Evolutionary conservation across 306 rosid species (phyloP), one percentile per base, ranked within the genome.

Genomic region (Rosa multiflora): DNA sequence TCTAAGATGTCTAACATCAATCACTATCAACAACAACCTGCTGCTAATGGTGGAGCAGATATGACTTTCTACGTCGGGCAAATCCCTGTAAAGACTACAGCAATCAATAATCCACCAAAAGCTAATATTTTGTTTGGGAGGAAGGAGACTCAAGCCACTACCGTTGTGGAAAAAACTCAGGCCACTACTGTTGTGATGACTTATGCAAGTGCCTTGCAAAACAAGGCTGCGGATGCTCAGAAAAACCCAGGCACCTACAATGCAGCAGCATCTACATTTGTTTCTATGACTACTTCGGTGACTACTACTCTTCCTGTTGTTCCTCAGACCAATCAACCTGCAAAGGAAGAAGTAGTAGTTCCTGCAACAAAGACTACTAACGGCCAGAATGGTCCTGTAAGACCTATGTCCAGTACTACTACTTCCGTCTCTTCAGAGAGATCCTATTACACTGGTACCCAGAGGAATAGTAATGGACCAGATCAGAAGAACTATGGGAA

Each of bases 251-350:
- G 35, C 5, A 3, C 12, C 64, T 6, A n/a, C 64, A 58, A n/a
- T 58, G 64, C 29, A 2, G 64, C 39, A 59, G 29, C 37, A 59
- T 40, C 67, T 4, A 5, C 67, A 26, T 62, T 18, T 10, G 67
- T 62, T 13, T 13, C 67, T 1, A 6, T 23, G 17, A 62, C 40
- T 11, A 29, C 40, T 62, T 10, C 67, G 40, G 67, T 61, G 67
- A 61, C 39, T 26, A 4, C 40, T 53, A 53, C 8, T 15, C n/a
- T 52, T 5, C 21, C 58, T 55, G 61, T 55, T 55, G 58, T 5
- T 52, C 58, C 58, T 61, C 20, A 61, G 20, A 26, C 67, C 67
- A 61, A 26, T 61, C 67, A 61, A 61, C 68, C 68, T 12, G 68
- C 68, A 13, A 63, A 63, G 43, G 68, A 63, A 14, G 29, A 13